Evolutionary conservation across 495 filamentous ascomycete species (phyloP).

Genomic region (Penicillium ochrochloron): DNA sequence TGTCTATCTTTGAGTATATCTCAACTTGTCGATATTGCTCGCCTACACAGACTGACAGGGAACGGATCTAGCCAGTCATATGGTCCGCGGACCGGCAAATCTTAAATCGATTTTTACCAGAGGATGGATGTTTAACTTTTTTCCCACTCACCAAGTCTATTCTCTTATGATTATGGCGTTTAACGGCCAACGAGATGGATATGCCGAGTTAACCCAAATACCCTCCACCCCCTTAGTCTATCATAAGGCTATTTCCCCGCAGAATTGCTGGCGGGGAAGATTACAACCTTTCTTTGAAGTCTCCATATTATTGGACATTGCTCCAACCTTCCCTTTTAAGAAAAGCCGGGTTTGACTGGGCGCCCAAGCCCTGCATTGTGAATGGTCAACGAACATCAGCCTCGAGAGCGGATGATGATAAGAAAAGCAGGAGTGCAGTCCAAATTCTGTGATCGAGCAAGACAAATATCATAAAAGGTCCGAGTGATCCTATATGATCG

Average conservation of each 20-base stretch:
- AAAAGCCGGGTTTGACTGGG: not conserved
- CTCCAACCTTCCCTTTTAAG: constrained; percentile 32
- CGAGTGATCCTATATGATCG: not conserved
- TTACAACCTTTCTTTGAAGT: constrained; percentile 19
- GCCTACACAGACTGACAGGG: not conserved
- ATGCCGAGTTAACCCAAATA: constrained; percentile 17
- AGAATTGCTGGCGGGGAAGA: not conserved
- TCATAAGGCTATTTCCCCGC: constrained; percentile 16
- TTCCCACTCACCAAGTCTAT: not conserved
- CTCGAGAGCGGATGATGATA: constrained; percentile 18
- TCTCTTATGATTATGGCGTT: not conserved
- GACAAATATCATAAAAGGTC: not conserved
- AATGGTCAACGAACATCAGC: constrained; percentile 20
- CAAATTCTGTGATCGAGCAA: not conserved
- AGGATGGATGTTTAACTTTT: not conserved
- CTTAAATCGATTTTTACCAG: not conserved
- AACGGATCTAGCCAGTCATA: not conserved
- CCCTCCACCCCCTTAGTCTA: constrained; percentile 9
- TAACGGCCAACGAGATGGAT: not conserved
- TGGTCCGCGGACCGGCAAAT: not conserved
- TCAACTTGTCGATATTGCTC: not conserved
- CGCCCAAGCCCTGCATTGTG: constrained; percentile 1
- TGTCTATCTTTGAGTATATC: not conserved
- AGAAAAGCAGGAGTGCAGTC: constrained; percentile 6
- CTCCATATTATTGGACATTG: constrained; percentile 23